Base-by-base conservation (phyloP, 148 eudicot genomes). In the Chenopodium formosanum region DNA sequence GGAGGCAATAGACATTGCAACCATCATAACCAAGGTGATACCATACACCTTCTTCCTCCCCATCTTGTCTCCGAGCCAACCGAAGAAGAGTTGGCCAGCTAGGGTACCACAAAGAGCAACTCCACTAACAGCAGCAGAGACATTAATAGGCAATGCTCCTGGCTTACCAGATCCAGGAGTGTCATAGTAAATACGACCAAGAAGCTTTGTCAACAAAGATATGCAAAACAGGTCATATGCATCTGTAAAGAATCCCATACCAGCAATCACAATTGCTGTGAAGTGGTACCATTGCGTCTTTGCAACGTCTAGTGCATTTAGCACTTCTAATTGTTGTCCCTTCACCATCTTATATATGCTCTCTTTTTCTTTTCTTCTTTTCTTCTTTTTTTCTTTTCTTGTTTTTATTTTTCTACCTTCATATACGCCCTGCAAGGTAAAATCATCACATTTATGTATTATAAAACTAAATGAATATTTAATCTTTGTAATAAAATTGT, bases 61-160 rank as follows among this genome's bases (percentile, higher is more conserved):
- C 86, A 92, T 79, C 70, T 87, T 89, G 78, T 92, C 93, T 0
- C 95, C 92, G 5, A 91, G 92, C 95, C 95, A 92, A 2, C 93
- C 93, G 37, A 91, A 91, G 84, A 90, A 89, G 70, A 92, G 90
- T 74, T 92, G 97, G 4, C 97, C 94, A 0, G 87, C 76, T 0
- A 93, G 85, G 4, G 97, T 92, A 1, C 92, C 94, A 58, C 88
- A 87, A 2, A 92, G 85, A 67, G 97, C 94, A 0, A 93, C 93
- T 0, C 97, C 97, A 29, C 87, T 90, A 27, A 91, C 93, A 0
- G 94, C 87, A 0, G 95, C 82, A 0, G 85, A 48, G 23, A 89
- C 91, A 3, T 80, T 83, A 1, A 89, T 88, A 12, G 95, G 95
- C 23, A 90, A 78, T 1, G 81, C 66, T 0, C 95, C 92, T 1